These are phyloP conservation scores for Russula dissimulans DNA, from an alignment of 768 basidiomycete genomes.

Conservation along the genomic window DNA sequence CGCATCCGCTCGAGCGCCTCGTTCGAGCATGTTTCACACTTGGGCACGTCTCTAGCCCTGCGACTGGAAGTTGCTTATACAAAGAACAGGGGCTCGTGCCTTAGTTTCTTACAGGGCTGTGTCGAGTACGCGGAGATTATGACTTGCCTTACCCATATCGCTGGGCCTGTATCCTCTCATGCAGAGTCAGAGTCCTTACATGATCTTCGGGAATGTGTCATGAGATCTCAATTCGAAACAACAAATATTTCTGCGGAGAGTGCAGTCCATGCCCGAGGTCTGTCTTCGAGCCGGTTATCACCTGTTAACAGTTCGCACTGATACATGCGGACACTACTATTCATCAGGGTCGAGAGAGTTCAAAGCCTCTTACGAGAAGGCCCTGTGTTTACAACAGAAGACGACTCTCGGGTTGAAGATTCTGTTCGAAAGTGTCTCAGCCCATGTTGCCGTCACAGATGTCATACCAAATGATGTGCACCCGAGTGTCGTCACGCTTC, in stretches of 20 bases:
- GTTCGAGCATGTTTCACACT: not conserved
- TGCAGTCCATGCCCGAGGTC: not conserved
- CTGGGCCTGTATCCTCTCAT: not conserved
- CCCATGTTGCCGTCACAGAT: not conserved
- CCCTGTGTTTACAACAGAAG: not conserved
- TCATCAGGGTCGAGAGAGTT: not conserved
- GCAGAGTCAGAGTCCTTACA: not conserved
- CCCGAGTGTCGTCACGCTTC: not conserved
- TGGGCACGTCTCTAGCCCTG: not conserved
- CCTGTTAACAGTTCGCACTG: not conserved
- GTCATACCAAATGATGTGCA: not conserved
- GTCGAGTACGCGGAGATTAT: not conserved
- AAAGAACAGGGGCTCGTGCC: not conserved
- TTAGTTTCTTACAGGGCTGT: not conserved
- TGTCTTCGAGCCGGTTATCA: not conserved
- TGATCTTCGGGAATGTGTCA: not conserved
- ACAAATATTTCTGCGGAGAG: not conserved
- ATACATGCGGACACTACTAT: too few species aligned
- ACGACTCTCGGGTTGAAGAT: not conserved
- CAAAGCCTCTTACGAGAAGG: not conserved
- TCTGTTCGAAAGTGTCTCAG: not conserved
- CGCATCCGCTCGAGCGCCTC: not conserved
- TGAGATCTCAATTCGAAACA: not conserved
- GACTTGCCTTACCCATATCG: not conserved
- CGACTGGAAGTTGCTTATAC: not conserved